These are phyloP conservation scores for Neurospora cerealis DNA, from an alignment of 495 filamentous ascomycete species.

Conservation along the genomic window DNA sequence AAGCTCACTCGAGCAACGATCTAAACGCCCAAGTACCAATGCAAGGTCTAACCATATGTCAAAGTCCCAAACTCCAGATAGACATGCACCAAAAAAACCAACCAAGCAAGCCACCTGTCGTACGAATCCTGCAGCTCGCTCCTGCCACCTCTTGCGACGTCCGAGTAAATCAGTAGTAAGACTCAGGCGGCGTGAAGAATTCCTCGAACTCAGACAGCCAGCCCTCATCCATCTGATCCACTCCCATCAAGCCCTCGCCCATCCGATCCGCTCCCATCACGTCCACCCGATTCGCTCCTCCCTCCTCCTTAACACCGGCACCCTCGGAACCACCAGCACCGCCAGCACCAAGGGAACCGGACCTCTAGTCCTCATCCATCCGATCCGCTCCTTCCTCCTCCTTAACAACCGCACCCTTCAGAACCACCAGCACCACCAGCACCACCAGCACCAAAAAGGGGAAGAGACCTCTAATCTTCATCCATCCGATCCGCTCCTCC, in stretches of 20 bases:
- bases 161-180: neutral
- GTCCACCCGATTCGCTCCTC: too few species aligned
- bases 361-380: neutral
- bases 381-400: neutral
- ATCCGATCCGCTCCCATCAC: neutral
- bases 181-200: neutral
- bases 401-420: neutral
- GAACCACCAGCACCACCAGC: neutral
- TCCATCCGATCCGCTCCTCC: constrained; percentile 14
- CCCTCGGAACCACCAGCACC: neutral
- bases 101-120: neutral
- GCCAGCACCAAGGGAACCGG: neutral
- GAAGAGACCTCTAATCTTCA: constrained; percentile 4
- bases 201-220: neutral
- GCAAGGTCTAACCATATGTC: neutral
- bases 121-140: neutral
- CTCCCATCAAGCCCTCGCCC: neutral
- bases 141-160: neutral
- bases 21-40: neutral
- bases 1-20: neutral
- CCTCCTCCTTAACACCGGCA: neutral
- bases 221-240: neutral
- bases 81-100: neutral
- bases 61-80: neutral
- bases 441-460: neutral